Percentiles rank a stretch among this genome's conserved stretches.
These are phyloP conservation scores for Phaeosphaeria sp. DNA, from an alignment of 2,329 filamentous ascomycete species.

Conservation along the genomic window DNA sequence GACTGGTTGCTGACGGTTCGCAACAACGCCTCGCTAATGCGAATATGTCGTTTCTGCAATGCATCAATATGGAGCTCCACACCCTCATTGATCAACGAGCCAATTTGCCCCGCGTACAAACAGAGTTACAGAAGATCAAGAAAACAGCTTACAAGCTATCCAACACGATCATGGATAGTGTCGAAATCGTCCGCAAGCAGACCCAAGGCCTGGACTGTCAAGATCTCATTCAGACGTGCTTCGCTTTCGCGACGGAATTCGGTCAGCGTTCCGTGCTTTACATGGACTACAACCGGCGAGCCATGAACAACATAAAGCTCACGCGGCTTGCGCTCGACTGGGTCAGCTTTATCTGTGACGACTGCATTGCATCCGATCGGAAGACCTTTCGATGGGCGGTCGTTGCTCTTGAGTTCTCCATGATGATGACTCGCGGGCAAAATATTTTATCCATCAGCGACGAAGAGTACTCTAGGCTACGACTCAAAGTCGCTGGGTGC, in stretches of 20 bases:
- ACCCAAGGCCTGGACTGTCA: constrained; percentile 85
- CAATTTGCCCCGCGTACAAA: constrained; percentile 90
- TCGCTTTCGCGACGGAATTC: constrained; percentile 98
- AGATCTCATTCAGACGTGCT: constrained; percentile 96
- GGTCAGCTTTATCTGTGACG: constrained; percentile 97
- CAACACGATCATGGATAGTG: constrained; percentile 98
- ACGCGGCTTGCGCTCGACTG: constrained; percentile 93
- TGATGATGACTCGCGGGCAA: constrained; percentile 93
- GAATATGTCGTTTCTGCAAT: constrained; percentile 76
- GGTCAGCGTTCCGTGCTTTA: constrained; percentile 92
- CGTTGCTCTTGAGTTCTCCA: constrained; percentile 91
- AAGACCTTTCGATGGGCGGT: constrained; percentile 99
- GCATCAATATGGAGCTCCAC: constrained; percentile 84
- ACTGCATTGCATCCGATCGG: constrained; percentile 90
- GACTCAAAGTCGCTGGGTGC: constrained; percentile 90
- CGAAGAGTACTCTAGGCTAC: constrained; percentile 81
- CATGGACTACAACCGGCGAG: constrained; percentile 92
- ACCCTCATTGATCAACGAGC: constrained; percentile 91
- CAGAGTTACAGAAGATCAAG: constrained; percentile 90
- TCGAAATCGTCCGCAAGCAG: constrained; percentile 89
- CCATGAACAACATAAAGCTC: constrained; percentile 96
- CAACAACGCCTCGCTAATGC: constrained; percentile 79
- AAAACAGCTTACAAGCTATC: constrained; percentile 95
- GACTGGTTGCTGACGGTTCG: constrained; percentile 87
- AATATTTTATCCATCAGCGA: constrained; percentile 92